Evolutionary conservation across 73 alveolate species (phyloP).

Genomic region (Paramecium pentaurelia): DNA sequence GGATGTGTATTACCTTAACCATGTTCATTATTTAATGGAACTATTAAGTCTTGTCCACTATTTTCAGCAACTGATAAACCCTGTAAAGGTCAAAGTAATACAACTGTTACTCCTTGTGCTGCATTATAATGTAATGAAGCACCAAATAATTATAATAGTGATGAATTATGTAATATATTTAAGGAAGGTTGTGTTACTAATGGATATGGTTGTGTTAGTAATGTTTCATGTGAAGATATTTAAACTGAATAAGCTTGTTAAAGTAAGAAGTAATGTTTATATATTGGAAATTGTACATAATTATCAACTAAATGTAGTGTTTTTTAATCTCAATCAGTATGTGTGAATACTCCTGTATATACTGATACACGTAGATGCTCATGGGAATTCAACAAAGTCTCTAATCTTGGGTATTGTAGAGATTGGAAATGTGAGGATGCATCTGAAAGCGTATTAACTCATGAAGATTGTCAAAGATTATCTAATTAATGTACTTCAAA

Average conservation of each 20-base stretch:
- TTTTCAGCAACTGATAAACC: conserved; percentile 30
- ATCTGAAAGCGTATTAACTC: background rate
- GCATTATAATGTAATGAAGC: conserved; percentile 1
- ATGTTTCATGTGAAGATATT: background rate
- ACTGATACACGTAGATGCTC: background rate
- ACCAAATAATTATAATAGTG: conserved; percentile 18
- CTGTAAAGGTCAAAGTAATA: background rate
- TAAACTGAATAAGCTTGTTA: background rate
- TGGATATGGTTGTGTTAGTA: conserved; percentile 6
- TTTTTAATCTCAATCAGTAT: background rate
- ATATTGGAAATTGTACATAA: background rate
- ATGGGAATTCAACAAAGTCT: background rate
- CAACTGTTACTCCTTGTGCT: background rate
- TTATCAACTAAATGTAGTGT: background rate
- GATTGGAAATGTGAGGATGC: conserved; percentile 37
- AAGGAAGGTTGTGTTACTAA: conserved; percentile 24
- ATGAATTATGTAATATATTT: conserved; percentile 16
- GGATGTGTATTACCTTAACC: conserved; percentile 35
- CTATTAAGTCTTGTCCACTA: background rate
- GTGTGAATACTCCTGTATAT: conserved; percentile 20
- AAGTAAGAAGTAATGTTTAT: background rate
- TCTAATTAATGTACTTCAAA: background rate
- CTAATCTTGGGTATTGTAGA: background rate
- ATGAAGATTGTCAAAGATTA: background rate
- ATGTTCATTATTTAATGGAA: background rate